These are phyloP conservation scores for Purshia tridentata DNA, from an alignment of 306 rosid genomes.

Conservation along the genomic window DNA sequence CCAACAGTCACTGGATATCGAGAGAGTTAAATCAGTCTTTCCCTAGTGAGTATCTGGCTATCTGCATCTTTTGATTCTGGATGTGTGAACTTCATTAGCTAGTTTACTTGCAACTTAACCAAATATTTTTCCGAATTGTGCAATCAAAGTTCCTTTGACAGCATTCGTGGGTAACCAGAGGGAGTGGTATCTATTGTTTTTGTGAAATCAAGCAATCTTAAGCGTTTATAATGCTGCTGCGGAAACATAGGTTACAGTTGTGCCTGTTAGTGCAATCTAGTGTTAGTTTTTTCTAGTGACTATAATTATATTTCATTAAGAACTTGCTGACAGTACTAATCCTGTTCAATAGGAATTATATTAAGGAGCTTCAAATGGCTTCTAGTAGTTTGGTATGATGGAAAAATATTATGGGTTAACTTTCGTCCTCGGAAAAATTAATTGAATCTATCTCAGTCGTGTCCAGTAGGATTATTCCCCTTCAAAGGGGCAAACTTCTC, in stretches of 20 bases:
- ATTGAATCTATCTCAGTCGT: neutral
- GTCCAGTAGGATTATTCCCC: neutral
- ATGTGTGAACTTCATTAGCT: neutral
- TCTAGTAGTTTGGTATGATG: neutral
- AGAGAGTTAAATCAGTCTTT: constrained; percentile 83
- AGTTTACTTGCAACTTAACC: neutral
- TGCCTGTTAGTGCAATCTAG: neutral
- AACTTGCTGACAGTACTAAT: neutral
- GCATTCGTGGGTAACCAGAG: neutral
- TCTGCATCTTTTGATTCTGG: neutral
- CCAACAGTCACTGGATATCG: constrained; percentile 68
- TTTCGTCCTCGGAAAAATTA: neutral
- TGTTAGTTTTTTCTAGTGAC: neutral
- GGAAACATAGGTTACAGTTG: neutral
- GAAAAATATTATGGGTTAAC: neutral
- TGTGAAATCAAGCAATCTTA: neutral
- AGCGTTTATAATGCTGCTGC: neutral
- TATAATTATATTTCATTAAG: neutral
- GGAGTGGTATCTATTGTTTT: neutral
- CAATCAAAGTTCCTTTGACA: neutral
- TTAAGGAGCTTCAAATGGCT: neutral
- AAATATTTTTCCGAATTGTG: neutral
- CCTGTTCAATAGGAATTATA: neutral
- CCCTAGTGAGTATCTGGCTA: constrained; percentile 91
- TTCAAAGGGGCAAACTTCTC: neutral